Evolutionary conservation across 768 basidiomycete genomes (phyloP).

Genomic region (Macrolepiota fuliginosa): DNA sequence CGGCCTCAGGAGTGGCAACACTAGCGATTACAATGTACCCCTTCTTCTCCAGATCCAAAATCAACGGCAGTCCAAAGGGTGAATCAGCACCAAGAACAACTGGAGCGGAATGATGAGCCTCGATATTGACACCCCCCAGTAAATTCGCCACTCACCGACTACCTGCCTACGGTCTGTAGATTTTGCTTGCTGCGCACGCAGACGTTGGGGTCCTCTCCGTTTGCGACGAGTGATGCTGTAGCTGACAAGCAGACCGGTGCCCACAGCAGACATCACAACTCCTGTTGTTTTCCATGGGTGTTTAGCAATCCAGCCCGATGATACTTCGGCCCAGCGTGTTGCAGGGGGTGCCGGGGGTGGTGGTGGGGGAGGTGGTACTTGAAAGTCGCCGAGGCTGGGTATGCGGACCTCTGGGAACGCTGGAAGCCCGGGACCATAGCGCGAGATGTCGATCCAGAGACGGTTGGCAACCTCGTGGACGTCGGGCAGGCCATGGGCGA

Average conservation of each 20-base stretch:
- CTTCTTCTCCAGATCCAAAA: conserved; percentile 69
- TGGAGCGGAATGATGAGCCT: conserved; percentile 24
- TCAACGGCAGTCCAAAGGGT: conserved; percentile 67
- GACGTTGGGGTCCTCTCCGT: conserved; percentile 22
- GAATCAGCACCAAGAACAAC: conserved; percentile 83
- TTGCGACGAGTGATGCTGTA: conserved; percentile 33
- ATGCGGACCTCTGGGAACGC: conserved; percentile 49
- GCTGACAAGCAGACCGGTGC: conserved; percentile 59
- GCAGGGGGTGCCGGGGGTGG: conserved; percentile 57
- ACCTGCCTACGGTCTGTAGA: conserved; percentile 59
- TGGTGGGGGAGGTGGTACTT: conserved; percentile 60
- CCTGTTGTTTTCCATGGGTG: conserved; percentile 64
- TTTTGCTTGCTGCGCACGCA: conserved; percentile 41
- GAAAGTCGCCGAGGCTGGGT: conserved; percentile 67
- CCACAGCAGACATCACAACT: conserved; percentile 54
- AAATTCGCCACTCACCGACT: conserved; percentile 48
- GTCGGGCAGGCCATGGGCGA: conserved; percentile 58
- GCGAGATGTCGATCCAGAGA: conserved; percentile 76
- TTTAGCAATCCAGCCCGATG: conserved; percentile 48
- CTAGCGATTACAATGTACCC: conserved; percentile 85
- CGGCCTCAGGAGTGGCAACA: conserved; percentile 68
- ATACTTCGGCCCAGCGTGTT: conserved; percentile 43
- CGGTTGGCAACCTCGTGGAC: conserved; percentile 65
- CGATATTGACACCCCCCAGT: not conserved
- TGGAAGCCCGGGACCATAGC: conserved; percentile 73